Evolutionary conservation across 1,139 yeast genomes (phyloP), one percentile per base, ranked within the genome.

Genomic region (Groenewaldozyma auringiensis): DNA sequence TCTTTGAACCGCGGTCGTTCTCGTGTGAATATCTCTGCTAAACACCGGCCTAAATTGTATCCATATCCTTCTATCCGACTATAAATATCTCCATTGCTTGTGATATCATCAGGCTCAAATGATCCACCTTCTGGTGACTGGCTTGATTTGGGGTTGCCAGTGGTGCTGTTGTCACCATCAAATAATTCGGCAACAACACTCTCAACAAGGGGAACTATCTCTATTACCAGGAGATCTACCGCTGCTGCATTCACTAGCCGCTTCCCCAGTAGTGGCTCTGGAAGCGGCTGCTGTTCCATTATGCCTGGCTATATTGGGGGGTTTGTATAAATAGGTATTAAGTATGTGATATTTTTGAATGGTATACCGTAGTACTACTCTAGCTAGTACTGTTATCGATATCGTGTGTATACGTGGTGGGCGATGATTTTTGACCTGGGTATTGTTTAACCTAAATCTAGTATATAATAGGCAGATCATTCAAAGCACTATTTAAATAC

Each of bases 1-100:
- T 84, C 92, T 44, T 67, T 67, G 41, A 74, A 71, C 43, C 74
- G 71, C 51, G 68, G 75, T 45, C 61, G 68, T 50, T 75, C 74
- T 56, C 80, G 83, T 37, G 88, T 75, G 48, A 87, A 67, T 33
- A 83, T 66, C 58, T 88, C 94, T 1, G 87, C 77, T 29, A 89
- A 64, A 44, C 87, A 80, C 36, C 74, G 68, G 1, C 97, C 97
- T 3, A 89, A 73, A 39, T 76, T 74, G 61, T 72, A 83, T 0
- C 96, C 97, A 48, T 80, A 77, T 13, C 68, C 69, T 55, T 84
- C 88, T 34, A 83, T 68, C 42, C 94, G 68, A 53, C 72, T 71
- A 36, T 76, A 67, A 21, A 77, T 78, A 47, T 79, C 84, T 50
- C 81, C 82, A 20, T 43, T 47, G 9, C 42, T 21, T 52, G 48